Evolutionary conservation across 139 green algal genomes (phyloP), one percentile per base, ranked within the genome.

Genomic region (Pleodorina starrii): DNA sequence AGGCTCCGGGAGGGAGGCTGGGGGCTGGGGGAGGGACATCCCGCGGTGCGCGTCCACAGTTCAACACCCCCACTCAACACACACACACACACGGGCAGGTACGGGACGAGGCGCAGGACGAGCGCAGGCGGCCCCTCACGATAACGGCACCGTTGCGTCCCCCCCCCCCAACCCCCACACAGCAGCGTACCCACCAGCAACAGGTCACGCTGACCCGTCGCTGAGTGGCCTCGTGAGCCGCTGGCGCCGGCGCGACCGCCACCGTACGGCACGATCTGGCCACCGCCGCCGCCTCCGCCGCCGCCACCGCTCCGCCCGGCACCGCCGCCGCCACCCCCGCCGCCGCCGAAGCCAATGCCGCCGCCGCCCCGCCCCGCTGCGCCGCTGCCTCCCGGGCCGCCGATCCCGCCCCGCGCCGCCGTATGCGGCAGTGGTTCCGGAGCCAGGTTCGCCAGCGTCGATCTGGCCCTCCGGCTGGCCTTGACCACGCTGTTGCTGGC

Each of bases 401-500:
- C 27, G 71, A 5, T 35, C 51, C 29, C 73, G n/a, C 60, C 35
- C 29, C 11, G 38, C 29, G 57, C 66, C 50, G 7, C 74, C 51
- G 57, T 12, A 23, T 68, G 76, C 68, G 0, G 63, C 9, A 83
- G 48, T 29, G 38, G 76, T 38, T 72, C n/a, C 10, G 78, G 66
- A 7, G 68, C 78, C 11, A 94, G 88, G 36, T 85, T 76, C n/a
- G 91, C 60, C 57, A 94, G 88, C 6, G 90, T 66, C 38, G 85
- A 77, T 38, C 92, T 87, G 38, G 84, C 76, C 32, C 92, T 38
- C 35, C 89, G 86, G 38, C 79, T 92, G 76, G 89, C 82, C 86
- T 94, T 95, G 60, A 79, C 86, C 48, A 91, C 72, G 48, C 85
- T 91, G 88, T 92, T 93, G 71, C 87, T 90, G 43, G 91, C 80